Evolutionary conservation across 164 flowering plant species (phyloP).

Genomic region (Macadamia tetraphylla): DNA sequence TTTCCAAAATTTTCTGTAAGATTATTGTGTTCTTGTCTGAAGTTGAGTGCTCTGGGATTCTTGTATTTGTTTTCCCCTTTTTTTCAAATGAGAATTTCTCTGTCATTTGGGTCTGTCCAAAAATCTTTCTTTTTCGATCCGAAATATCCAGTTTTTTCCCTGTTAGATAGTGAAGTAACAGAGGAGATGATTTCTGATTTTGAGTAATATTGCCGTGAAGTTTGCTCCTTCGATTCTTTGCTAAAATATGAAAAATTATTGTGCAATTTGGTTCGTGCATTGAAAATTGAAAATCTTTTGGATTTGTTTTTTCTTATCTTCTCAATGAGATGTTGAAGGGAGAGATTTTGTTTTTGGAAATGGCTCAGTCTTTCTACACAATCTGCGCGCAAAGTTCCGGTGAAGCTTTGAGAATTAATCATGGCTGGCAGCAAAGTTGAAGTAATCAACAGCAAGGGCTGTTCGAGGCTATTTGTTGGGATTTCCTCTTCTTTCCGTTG

Average conservation of each 20-base stretch:
- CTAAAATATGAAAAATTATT: neutral
- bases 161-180: too few relatives aligned
- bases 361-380: neutral
- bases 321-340: conserved; percentile 1
- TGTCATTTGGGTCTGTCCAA: too few relatives aligned
- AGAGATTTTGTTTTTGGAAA: neutral
- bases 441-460: conserved; percentile 49
- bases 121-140: too few relatives aligned
- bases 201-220: neutral
- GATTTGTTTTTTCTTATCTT: neutral
- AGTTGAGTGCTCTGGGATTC: neutral
- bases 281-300: neutral
- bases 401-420: conserved; percentile 2
- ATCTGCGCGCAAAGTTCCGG: neutral
- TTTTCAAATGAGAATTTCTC: too few relatives aligned
- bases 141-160: neutral
- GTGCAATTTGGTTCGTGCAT: neutral
- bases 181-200: neutral
- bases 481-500: conserved; percentile 27
- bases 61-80: neutral
- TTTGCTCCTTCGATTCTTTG: neutral
- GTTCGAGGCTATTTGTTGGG: conserved; percentile 46
- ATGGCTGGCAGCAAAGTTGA: conserved; percentile 34
- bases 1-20: neutral
- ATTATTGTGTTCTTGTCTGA: neutral